Percentiles rank a stretch among this genome's conserved stretches.
Conservation (phyloP, 805 yeast genomes). For the Kodamaea jinghongensis region DNA sequence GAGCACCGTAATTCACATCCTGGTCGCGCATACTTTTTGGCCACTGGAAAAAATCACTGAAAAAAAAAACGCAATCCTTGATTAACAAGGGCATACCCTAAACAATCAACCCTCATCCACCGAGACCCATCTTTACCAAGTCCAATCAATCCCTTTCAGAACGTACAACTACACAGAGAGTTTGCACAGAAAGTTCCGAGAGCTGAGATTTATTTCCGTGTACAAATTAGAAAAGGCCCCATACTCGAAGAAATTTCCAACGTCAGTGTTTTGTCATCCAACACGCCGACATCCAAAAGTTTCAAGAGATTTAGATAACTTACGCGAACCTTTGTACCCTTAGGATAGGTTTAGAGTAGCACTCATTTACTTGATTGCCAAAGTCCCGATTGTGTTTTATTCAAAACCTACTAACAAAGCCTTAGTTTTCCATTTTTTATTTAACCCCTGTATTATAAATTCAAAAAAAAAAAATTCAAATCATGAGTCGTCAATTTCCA, state of each 20-base stretch:
- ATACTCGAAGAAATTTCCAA: too few relatives aligned
- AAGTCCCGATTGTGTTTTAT: conserved; percentile 6
- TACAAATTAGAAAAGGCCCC: too few relatives aligned
- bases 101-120: conserved; percentile 2
- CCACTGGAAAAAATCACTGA: conserved; percentile 9
- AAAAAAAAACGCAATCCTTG: conserved; percentile 3
- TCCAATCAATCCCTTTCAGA: conserved; percentile 1
- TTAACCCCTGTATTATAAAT: conserved; percentile 6
- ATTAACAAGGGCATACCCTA: conserved; percentile 3
- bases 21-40: conserved; percentile 3
- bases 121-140: conserved; percentile 6
- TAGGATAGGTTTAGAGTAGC: conserved; percentile 15
- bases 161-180: background rate
- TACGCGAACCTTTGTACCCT: too few relatives aligned
- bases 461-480: conserved; percentile 15
- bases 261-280: too few relatives aligned
- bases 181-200: too few relatives aligned
- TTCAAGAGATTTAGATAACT: too few relatives aligned
- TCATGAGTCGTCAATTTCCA: conserved; percentile 61
- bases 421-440: background rate
- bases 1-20: background rate
- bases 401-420: background rate
- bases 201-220: too few relatives aligned
- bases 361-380: conserved; percentile 35
- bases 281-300: too few relatives aligned